These are phyloP conservation scores for Rhizopus delemar DNA, from an alignment of 371 early-diverging fungal species.

Conservation along the genomic window DNA sequence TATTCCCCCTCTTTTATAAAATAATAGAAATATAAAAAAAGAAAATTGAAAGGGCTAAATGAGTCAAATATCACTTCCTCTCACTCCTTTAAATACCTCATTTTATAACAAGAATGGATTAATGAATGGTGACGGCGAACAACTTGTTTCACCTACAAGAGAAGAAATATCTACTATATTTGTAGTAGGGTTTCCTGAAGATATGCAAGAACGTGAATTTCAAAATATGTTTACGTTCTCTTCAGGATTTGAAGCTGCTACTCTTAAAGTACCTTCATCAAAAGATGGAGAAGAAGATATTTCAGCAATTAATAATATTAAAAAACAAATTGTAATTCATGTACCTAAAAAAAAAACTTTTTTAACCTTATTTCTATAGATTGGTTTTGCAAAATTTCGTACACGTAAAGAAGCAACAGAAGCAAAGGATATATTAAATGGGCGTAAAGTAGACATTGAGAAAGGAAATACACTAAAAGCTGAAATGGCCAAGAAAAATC, in stretches of 20 bases:
- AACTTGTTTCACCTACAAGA: slow-evolving; percentile 21
- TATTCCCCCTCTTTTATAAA: no score
- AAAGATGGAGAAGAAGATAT: slow-evolving; percentile 51
- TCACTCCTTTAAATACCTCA: slow-evolving; percentile 24
- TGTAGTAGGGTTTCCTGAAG: slow-evolving; percentile 95
- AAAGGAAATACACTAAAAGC: slow-evolving; percentile 84
- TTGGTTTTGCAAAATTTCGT: slow-evolving; percentile 94
- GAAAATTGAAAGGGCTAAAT: slow-evolving; percentile 4
- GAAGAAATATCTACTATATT: slow-evolving; percentile 88
- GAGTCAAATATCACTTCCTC: slow-evolving; percentile 25
- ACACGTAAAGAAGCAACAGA: slow-evolving; percentile 80
- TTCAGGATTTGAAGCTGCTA: slow-evolving; percentile 91
- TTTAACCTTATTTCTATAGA: slow-evolving; percentile 34
- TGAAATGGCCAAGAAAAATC: slow-evolving; percentile 94
- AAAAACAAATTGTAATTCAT: slow-evolving; percentile 80
- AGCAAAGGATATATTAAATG: slow-evolving; percentile 82
- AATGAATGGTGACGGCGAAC: slow-evolving; percentile 6
- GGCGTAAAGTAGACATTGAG: slow-evolving; percentile 84
- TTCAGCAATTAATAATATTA: slow-evolving; percentile 36
- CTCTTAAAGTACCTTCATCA: slow-evolving; percentile 73
- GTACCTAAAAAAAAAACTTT: no score
- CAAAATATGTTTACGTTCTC: slow-evolving; percentile 95
- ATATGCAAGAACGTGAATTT: slow-evolving; percentile 93
- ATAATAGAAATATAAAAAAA: neutral
- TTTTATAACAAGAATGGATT: slow-evolving; percentile 18